Evolutionary conservation across 257 asterid species (phyloP).

Genomic region (Solanum sitiens): DNA sequence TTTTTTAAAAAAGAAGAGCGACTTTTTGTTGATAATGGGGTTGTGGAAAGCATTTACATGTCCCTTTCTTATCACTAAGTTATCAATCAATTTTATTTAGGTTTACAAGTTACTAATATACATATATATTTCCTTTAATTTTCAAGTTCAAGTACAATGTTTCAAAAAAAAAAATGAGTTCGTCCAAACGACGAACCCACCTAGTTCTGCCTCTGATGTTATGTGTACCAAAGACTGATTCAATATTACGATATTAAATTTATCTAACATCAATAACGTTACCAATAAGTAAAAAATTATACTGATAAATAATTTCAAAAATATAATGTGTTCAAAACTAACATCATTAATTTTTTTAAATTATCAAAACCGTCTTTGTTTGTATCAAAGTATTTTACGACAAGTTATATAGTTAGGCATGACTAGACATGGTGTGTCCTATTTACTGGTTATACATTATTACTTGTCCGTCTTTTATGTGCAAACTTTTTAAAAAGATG

Average conservation of each 20-base stretch:
- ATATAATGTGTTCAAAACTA: not conserved
- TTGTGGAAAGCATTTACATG: too few species aligned
- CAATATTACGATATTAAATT: not conserved
- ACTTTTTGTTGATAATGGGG: too few species aligned
- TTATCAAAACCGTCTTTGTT: not conserved
- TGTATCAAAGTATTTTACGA: not conserved
- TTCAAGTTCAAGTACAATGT: too few species aligned
- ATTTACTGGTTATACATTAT: slow-evolving; percentile 1
- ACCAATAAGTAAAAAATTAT: not conserved
- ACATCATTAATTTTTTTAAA: fast-evolving
- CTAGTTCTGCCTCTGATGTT: too few species aligned
- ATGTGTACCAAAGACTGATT: not conserved
- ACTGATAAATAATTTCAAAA: not conserved
- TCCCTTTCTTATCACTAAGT: too few species aligned
- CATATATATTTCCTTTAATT: too few species aligned
- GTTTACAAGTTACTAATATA: too few species aligned
- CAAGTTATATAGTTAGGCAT: not conserved
- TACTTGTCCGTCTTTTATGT: not conserved
- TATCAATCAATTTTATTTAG: too few species aligned
- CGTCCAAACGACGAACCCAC: too few species aligned
- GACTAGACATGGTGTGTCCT: slow-evolving; percentile 16
- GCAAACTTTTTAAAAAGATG: not conserved
- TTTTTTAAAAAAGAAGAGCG: too few species aligned
- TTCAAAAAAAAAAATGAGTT: fast-evolving
- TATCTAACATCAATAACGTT: not conserved